These are phyloP conservation scores for Penicillium salamii DNA, from an alignment of 495 filamentous ascomycete genomes.

Conservation along the genomic window DNA sequence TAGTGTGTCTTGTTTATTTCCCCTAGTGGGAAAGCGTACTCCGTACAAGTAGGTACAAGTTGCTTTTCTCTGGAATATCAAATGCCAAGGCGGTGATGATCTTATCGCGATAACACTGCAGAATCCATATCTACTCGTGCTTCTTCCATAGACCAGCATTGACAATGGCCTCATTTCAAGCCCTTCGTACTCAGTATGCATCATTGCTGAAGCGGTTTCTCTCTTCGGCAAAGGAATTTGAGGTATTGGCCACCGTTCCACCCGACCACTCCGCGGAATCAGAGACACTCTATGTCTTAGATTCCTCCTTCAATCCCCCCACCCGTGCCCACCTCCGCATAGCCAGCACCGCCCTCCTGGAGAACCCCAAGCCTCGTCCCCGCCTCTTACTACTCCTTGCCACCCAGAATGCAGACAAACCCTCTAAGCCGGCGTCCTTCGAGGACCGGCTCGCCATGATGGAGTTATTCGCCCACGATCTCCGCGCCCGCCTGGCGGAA, in stretches of 20 bases:
- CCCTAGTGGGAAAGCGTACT: neutral
- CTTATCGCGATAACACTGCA: neutral
- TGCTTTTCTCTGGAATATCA: neutral
- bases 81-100: constrained; percentile 5
- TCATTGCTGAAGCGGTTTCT: constrained; percentile 56
- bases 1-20: neutral
- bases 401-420: constrained; percentile 92
- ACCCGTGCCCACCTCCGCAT: constrained; percentile 79
- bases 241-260: constrained; percentile 56
- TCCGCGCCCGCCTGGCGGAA: constrained; percentile 38
- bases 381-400: constrained; percentile 79
- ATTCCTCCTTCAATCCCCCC: constrained; percentile 95
- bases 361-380: constrained; percentile 31
- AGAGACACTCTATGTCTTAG: constrained; percentile 73
- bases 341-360: constrained; percentile 61
- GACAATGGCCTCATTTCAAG: constrained; percentile 40
- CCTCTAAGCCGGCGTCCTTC: constrained; percentile 76
- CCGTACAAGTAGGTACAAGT: no score
- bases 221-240: constrained; percentile 52
- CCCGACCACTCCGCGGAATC: constrained; percentile 20
- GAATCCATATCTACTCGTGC: no score
- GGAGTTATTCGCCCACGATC: constrained; percentile 70
- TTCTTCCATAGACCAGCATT: neutral
- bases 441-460: constrained; percentile 85
- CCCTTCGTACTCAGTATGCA: constrained; percentile 30